These are phyloP conservation scores for Quercus robur DNA, from an alignment of 306 rosid species.

Conservation along the genomic window DNA sequence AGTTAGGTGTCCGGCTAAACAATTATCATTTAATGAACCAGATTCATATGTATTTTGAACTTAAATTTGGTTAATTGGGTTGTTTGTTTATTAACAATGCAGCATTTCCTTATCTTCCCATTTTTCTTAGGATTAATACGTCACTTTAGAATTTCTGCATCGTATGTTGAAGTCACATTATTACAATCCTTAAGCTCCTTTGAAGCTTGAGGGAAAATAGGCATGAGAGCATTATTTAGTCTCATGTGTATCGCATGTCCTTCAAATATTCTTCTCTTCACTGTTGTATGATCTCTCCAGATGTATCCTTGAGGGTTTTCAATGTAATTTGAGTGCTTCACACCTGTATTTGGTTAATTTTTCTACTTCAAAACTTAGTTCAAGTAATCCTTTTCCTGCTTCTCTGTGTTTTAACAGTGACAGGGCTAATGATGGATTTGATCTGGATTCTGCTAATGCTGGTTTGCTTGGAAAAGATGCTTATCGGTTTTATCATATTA, in stretches of 20 bases:
- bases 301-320: not conserved
- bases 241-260: not conserved
- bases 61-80: not conserved
- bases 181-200: not conserved
- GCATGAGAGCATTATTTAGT: not conserved
- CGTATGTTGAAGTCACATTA: not conserved
- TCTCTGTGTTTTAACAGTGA: slow-evolving; percentile 2
- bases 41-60: not conserved
- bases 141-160: not conserved
- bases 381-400: not conserved
- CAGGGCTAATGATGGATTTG: slow-evolving; percentile 51
- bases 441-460: slow-evolving; percentile 23
- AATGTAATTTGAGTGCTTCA: not conserved
- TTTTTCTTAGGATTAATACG: not conserved
- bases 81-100: not conserved
- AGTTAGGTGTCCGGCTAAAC: not conserved
- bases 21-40: not conserved
- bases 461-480: slow-evolving; percentile 38
- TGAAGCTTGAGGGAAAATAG: not conserved
- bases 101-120: not conserved
- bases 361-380: not conserved
- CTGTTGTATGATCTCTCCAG: not conserved
- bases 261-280: not conserved
- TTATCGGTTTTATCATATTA: slow-evolving; percentile 66
- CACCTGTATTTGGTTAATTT: not conserved